A percentile compares a stretch with the other conserved stretches of the same genome.
phyloP scores from a whole-genome alignment of 306 rosid species.

The Fagus sylvatica region DNA sequence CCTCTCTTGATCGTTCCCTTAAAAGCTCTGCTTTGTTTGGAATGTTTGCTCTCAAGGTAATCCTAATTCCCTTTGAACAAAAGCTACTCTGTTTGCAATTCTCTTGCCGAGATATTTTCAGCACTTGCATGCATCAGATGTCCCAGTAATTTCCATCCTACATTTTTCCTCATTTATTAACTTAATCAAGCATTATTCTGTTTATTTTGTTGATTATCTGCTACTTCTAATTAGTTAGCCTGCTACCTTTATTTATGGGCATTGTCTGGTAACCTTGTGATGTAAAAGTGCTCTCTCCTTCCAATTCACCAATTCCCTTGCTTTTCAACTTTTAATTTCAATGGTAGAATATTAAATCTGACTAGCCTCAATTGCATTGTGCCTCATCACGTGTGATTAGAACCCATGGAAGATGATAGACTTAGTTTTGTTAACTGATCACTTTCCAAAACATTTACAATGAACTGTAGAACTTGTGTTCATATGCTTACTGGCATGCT shows the following conservation, averaged over 20 bases:
- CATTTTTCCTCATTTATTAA: not conserved
- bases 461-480: not conserved
- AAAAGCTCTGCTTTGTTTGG: slow-evolving; percentile 85
- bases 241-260: no score
- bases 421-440: not conserved
- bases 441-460: not conserved
- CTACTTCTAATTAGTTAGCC: not conserved
- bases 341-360: not conserved
- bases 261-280: not conserved
- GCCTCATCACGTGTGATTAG: not conserved
- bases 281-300: not conserved
- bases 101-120: not conserved
- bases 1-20: slow-evolving; percentile 70
- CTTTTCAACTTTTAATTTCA: not conserved
- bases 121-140: not conserved
- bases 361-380: not conserved
- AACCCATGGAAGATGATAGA: not conserved
- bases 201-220: not conserved
- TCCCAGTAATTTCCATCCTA: not conserved
- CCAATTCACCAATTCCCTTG: not conserved
- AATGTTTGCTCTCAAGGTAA: slow-evolving; percentile 95
- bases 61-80: not conserved
- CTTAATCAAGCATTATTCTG: not conserved
- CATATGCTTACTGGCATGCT: not conserved
- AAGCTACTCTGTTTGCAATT: not conserved